phyloP scores from a whole-genome alignment of 768 basidiomycete genomes.

The Lactarius psammicola region DNA sequence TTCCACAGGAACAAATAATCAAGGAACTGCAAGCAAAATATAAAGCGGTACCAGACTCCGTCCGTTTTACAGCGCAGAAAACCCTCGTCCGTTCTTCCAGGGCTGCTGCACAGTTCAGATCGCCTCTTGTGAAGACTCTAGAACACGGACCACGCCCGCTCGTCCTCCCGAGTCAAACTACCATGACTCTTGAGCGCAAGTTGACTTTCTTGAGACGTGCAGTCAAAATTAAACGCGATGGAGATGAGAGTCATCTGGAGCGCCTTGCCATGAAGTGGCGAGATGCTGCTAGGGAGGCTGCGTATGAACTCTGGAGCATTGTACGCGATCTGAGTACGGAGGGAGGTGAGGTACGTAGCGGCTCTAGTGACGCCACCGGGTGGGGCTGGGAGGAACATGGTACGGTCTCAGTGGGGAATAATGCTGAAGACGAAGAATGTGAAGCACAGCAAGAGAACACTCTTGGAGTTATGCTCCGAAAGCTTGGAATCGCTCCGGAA shows the following conservation, averaged over 20 bases:
- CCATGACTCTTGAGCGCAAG: constrained; percentile 66
- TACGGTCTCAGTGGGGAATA: not conserved
- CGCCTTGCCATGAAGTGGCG: constrained; percentile 66
- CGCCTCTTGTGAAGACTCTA: constrained; percentile 47
- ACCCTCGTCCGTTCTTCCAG: constrained; percentile 25
- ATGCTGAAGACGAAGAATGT: constrained; percentile 23
- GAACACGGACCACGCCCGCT: constrained; percentile 34
- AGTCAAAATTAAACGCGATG: constrained; percentile 60
- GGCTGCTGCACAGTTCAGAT: constrained; percentile 68
- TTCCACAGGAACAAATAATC: not conserved
- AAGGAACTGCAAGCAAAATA: not conserved
- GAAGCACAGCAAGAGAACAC: constrained; percentile 34
- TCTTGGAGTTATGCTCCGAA: constrained; percentile 46
- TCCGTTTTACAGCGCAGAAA: not conserved
- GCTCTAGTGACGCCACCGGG: not conserved
- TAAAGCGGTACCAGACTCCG: not conserved
- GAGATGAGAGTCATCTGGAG: constrained; percentile 54
- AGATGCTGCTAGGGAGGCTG: constrained; percentile 68
- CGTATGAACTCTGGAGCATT: constrained; percentile 76
- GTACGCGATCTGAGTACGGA: constrained; percentile 35
- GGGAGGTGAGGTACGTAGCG: constrained; percentile 11
- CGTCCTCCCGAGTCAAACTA: constrained; percentile 60
- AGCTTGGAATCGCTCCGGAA: constrained; percentile 58
- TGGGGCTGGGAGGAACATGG: constrained; percentile 24
- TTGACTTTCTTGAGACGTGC: constrained; percentile 71